Evolutionary conservation across 2,329 filamentous ascomycete species (phyloP), one percentile per base, ranked within the genome.

Genomic region (Diaporthe sp.): DNA sequence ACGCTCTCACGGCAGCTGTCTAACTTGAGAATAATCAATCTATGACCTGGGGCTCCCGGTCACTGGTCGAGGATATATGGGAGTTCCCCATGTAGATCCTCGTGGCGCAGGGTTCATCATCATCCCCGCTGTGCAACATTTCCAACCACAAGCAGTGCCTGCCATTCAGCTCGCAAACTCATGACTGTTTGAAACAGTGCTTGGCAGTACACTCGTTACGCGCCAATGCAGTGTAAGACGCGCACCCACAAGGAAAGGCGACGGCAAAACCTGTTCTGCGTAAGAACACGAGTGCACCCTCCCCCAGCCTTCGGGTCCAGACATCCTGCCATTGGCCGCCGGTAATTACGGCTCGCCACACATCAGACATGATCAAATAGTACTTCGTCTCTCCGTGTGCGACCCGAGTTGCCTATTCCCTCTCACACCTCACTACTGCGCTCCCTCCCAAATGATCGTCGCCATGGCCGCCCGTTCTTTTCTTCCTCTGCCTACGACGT

Each of bases 311-410:
- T 76, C 75, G 75, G 73, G 55, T 75, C 57, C 10, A 51, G 8
- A 57, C 28, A 53, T 15, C 4, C 25, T 73, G 46, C 53, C 73
- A 76, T 75, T 76, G 73, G 75, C 70, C 55, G 53, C 44, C 17
- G 37, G 28, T 58, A 71, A 76, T 75, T 73, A 71, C 75, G 73
- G 75, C 34, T 76, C 53, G 70, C 55, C 72, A 75, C 75, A 73
- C 68, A 55, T 70, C 68, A 73, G 70, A 62, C 73, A 75, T 58
- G 39, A 62, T 70, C 58, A 34, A 8, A 39, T 19, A 44, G 25
- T 44, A 44, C 39, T 62, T 39, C 39, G 44, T n/a, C 58, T 70
- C 39, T 37, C 53, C 37, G 31, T 58, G 75, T 76, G 49, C 55
- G n/a, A 76, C 73, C 25, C 39, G 46, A 65, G 58, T 31, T 74